Conservation (phyloP, 352 stramenopile genomes). For the Aphanomyces astaci region DNA sequence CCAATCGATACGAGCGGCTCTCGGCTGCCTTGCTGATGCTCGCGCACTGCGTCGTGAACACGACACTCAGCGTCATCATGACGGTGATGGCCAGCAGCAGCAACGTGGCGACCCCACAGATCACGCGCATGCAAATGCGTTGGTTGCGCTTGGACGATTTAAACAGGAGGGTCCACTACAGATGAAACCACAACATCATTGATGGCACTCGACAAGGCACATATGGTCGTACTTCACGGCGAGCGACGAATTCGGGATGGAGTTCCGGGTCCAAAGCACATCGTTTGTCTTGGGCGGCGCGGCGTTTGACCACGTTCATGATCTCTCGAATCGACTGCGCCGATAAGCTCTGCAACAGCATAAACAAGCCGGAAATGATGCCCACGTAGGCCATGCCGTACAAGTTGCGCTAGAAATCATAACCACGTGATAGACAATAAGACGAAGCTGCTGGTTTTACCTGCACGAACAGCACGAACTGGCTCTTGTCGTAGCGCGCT, state of each 20-base stretch:
- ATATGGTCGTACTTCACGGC: neutral
- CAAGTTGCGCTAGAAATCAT: conserved; percentile 36
- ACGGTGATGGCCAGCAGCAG: conserved; percentile 44
- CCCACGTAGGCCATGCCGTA: conserved; percentile 47
- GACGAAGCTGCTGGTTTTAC: neutral
- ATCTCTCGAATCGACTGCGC: conserved; percentile 52
- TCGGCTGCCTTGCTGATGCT: conserved; percentile 44
- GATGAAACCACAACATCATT: neutral
- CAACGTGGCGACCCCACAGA: conserved; percentile 29
- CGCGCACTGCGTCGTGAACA: conserved; percentile 61
- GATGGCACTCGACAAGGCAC: neutral
- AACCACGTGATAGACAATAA: neutral
- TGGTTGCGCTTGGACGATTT: conserved; percentile 52
- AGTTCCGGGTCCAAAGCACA: conserved; percentile 14
- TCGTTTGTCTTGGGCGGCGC: conserved; percentile 46
- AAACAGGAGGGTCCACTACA: conserved; percentile 50
- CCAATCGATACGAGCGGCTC: neutral
- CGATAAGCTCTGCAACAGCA: conserved; percentile 40
- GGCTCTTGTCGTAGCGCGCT: conserved; percentile 53
- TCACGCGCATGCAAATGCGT: conserved; percentile 46
- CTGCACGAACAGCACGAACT: conserved; percentile 32
- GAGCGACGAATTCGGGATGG: conserved; percentile 19
- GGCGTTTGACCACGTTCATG: conserved; percentile 43
- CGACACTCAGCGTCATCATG: conserved; percentile 52
- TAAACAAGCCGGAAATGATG: conserved; percentile 48